Conservation (phyloP, 1,139 yeast genomes). For the Suhomyces bribrorum region DNA sequence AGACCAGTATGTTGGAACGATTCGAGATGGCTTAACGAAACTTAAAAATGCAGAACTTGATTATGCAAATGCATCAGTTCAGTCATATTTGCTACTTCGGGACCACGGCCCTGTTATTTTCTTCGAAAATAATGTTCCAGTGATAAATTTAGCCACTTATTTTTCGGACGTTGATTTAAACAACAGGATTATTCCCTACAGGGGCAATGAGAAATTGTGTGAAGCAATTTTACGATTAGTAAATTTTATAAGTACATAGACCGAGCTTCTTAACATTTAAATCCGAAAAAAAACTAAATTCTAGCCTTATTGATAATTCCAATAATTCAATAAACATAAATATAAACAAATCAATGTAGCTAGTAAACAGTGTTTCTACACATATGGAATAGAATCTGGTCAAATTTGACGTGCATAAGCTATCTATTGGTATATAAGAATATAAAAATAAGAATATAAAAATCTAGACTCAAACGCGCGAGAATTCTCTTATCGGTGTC, state of each 20-base stretch:
- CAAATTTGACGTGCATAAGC: too few species aligned
- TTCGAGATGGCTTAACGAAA: conserved; percentile 6
- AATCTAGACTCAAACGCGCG: too few species aligned
- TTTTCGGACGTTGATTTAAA: conserved; percentile 5
- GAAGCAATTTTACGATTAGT: conserved; percentile 9
- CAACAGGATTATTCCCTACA: conserved; percentile 4
- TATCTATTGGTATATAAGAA: too few species aligned
- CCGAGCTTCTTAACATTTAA: background rate
- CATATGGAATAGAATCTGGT: too few species aligned
- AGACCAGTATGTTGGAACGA: conserved; percentile 15
- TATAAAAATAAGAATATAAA: too few species aligned
- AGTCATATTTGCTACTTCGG: conserved; percentile 3
- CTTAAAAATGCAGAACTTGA: background rate
- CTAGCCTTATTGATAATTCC: background rate
- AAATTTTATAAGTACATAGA: conserved; percentile 2
- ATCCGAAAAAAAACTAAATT: background rate
- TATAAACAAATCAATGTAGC: background rate
- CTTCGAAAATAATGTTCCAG: conserved; percentile 3
- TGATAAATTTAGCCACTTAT: conserved; percentile 8
- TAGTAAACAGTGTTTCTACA: too few species aligned
- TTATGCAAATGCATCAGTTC: background rate
- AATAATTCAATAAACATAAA: background rate
- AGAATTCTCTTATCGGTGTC: too few species aligned
- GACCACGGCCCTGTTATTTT: conserved; percentile 7
- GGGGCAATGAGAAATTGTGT: conserved; percentile 7